A percentile compares a stretch with the other conserved stretches of the same genome.
Conservation (phyloP, 169 alveolate genomes). For the Plasmodium relictum region DNA sequence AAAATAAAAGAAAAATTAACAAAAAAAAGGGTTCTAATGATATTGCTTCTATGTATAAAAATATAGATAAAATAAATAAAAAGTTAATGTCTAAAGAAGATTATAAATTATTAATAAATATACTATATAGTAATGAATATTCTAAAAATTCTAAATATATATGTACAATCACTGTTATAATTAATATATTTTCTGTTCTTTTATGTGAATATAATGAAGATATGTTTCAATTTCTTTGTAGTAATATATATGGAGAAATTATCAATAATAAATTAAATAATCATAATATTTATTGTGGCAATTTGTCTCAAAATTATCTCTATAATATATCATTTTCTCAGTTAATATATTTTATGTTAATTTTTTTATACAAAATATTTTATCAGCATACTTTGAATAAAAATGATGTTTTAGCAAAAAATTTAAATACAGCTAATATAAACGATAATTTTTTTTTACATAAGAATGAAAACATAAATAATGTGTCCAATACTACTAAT, state of each 20-base stretch:
- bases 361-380: constrained; percentile 65
- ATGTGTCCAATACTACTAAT: too few species aligned
- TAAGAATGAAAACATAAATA: neutral
- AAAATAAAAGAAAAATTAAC: constrained; percentile 1
- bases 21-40: constrained; percentile 3
- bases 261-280: constrained; percentile 17
- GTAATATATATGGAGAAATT: constrained; percentile 39
- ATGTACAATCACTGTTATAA: constrained; percentile 55
- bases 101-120: constrained; percentile 27
- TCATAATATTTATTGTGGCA: constrained; percentile 19
- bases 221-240: constrained; percentile 31
- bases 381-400: constrained; percentile 25
- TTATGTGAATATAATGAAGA: constrained; percentile 59
- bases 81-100: constrained; percentile 4
- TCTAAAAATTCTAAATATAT: constrained; percentile 54
- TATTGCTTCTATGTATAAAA: constrained; percentile 14
- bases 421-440: neutral
- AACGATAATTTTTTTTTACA: neutral
- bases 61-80: constrained; percentile 45
- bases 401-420: neutral
- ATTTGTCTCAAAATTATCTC: constrained; percentile 13
- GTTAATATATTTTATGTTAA: constrained; percentile 68
- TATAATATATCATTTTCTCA: constrained; percentile 75
- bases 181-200: constrained; percentile 59
- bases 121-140: constrained; percentile 54